Percentiles rank a stretch among this genome's conserved stretches.
These are phyloP conservation scores for Teratosphaeria epicoccoides DNA, from an alignment of 2,329 filamentous ascomycete species.

Conservation along the genomic window DNA sequence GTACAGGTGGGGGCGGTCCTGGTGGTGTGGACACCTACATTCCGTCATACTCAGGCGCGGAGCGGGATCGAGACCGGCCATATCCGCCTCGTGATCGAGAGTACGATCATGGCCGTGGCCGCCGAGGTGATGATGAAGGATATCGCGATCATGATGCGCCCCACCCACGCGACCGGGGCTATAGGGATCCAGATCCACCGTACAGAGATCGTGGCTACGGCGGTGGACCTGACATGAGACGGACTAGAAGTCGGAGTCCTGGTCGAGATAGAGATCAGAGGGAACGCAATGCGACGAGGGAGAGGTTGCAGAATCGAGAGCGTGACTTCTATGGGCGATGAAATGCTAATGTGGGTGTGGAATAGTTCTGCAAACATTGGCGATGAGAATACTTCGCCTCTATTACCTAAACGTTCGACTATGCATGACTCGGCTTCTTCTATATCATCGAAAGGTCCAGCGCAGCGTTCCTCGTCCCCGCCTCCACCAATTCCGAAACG, in stretches of 20 bases:
- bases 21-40: slow-evolving; percentile 37
- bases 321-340: slow-evolving; percentile 1
- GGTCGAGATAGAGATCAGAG: slow-evolving; percentile 16
- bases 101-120: slow-evolving; percentile 10
- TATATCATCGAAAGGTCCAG: too few species aligned
- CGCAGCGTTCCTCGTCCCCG: too few species aligned
- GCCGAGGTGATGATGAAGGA: slow-evolving; percentile 13
- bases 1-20: slow-evolving; percentile 3
- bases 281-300: slow-evolving; percentile 17
- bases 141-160: slow-evolving; percentile 16
- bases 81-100: slow-evolving; percentile 5
- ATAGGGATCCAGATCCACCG: slow-evolving; percentile 2
- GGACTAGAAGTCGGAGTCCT: slow-evolving; percentile 23
- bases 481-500: background rate
- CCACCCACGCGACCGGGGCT: background rate
- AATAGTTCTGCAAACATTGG: background rate
- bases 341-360: background rate
- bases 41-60: slow-evolving; percentile 28
- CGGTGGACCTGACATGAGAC: slow-evolving; percentile 17
- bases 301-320: slow-evolving; percentile 24
- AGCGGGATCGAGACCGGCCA: slow-evolving; percentile 8
- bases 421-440: background rate
- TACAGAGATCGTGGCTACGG: slow-evolving; percentile 15
- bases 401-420: background rate
- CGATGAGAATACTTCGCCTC: background rate